Percentiles rank a stretch among this genome's conserved stretches.
These are phyloP conservation scores for Fremontodendron californicum DNA, from an alignment of 345 rosid species.

Conservation along the genomic window DNA sequence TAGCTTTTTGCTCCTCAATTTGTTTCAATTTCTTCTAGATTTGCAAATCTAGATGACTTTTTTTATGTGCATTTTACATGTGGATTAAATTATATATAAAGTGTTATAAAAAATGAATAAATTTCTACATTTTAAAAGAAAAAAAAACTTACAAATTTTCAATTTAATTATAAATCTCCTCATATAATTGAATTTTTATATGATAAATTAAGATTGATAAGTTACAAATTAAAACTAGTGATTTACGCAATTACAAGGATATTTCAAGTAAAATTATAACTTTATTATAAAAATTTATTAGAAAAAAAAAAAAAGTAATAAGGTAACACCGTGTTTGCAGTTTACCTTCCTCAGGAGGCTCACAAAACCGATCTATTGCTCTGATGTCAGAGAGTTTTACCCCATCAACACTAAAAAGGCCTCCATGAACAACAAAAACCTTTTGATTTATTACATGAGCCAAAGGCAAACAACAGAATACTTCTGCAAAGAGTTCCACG, in stretches of 20 bases:
- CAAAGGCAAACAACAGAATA: slow-evolving; percentile 90
- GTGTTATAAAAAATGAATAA: neutral
- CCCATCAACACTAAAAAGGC: slow-evolving; percentile 94
- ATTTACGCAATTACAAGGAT: neutral
- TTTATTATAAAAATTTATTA: neutral
- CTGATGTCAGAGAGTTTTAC: slow-evolving; percentile 86
- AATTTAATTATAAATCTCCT: neutral
- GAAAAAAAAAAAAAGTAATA: neutral
- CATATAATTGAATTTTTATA: neutral
- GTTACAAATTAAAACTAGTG: neutral
- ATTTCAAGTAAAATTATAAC: neutral
- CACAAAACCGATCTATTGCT: slow-evolving; percentile 88
- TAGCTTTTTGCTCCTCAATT: neutral
- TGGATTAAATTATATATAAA: neutral
- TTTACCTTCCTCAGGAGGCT: slow-evolving; percentile 98
- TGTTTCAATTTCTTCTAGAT: neutral
- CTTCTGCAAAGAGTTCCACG: slow-evolving; percentile 95
- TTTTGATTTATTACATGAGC: slow-evolving; percentile 82
- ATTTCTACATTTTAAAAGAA: neutral
- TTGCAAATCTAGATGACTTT: neutral
- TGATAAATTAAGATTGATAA: neutral
- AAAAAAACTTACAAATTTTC: neutral
- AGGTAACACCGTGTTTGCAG: neutral
- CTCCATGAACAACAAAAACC: slow-evolving; percentile 93
- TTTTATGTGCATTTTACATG: neutral